These are phyloP conservation scores for Tetragonia tetragonoides DNA, from an alignment of 148 eudicot species.

Conservation along the genomic window DNA sequence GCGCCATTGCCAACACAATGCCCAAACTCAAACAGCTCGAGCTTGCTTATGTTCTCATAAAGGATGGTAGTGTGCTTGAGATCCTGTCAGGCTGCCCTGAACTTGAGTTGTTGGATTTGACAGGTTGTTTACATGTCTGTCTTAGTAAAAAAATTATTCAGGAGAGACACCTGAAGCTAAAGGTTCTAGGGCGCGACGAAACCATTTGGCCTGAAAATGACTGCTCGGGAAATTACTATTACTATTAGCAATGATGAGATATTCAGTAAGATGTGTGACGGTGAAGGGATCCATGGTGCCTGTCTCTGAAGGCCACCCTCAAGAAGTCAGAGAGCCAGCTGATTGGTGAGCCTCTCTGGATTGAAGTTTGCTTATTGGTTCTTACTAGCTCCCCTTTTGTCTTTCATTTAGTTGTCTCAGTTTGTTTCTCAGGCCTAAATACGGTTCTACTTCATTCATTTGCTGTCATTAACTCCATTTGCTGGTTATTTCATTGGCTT, in stretches of 20 bases:
- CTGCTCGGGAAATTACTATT: conserved; percentile 41
- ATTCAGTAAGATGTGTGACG: conserved; percentile 51
- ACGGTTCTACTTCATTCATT: too few relatives aligned
- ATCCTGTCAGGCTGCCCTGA: conserved; percentile 47
- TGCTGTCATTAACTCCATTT: too few relatives aligned
- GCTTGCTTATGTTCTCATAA: conserved; percentile 51
- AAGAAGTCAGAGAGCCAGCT: too few relatives aligned
- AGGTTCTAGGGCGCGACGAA: conserved; percentile 56
- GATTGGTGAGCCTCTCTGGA: too few relatives aligned
- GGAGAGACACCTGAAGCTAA: conserved; percentile 47
- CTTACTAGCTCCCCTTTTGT: too few relatives aligned
- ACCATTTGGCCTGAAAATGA: conserved; percentile 53
- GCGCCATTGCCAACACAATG: conserved; percentile 60
- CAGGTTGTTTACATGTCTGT: conserved; percentile 72
- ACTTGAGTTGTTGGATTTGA: conserved; percentile 60
- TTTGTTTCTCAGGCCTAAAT: too few relatives aligned
- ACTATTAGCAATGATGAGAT: conserved; percentile 45
- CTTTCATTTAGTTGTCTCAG: too few relatives aligned
- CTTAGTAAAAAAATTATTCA: conserved; percentile 47
- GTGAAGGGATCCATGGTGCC: conserved; percentile 31
- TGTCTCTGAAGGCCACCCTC: too few relatives aligned
- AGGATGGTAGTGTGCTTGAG: conserved; percentile 44
- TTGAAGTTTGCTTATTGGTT: too few relatives aligned
- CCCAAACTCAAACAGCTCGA: conserved; percentile 67
- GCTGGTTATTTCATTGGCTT: too few relatives aligned